A percentile compares a stretch with the other conserved stretches of the same genome.
These are phyloP conservation scores for Colletotrichum theobromicola DNA, from an alignment of 2,329 filamentous ascomycete genomes.

Conservation along the genomic window DNA sequence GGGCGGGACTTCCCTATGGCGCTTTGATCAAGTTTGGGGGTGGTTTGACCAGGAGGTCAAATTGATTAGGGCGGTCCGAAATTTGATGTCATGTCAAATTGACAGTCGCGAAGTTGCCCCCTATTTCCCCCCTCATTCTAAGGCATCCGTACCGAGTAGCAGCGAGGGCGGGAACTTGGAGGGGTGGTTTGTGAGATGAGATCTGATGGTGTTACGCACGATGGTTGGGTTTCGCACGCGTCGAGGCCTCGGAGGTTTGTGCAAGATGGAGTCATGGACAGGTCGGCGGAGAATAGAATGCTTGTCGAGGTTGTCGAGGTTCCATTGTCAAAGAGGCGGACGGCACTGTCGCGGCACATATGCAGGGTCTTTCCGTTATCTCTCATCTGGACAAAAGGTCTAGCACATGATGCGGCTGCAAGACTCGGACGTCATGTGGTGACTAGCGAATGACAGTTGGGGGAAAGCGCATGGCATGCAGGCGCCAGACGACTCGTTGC, in stretches of 20 bases:
- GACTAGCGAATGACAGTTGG: slow-evolving; percentile 9
- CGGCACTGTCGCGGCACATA: not conserved
- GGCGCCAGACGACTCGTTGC: not conserved
- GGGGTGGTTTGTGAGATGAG: slow-evolving; percentile 6
- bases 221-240: not conserved
- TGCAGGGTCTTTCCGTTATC: slow-evolving; percentile 1
- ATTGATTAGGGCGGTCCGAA: slow-evolving; percentile 20
- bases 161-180: not conserved
- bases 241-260: not conserved
- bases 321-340: not conserved
- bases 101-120: slow-evolving; percentile 6
- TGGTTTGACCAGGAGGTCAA: slow-evolving; percentile 21
- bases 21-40: slow-evolving; percentile 17
- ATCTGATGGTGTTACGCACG: not conserved
- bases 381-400: slow-evolving; percentile 2
- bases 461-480: not conserved
- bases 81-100: slow-evolving; percentile 21
- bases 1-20: slow-evolving; percentile 12
- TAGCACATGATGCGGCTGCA: slow-evolving; percentile 19
- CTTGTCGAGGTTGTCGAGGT: not conserved
- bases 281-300: not conserved
- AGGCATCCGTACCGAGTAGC: not conserved
- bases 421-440: slow-evolving; percentile 19
- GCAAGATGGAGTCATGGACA: not conserved
- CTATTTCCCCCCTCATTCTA: not conserved